These are phyloP conservation scores for Crotalaria pallida DNA, from an alignment of 306 rosid genomes.

Conservation along the genomic window DNA sequence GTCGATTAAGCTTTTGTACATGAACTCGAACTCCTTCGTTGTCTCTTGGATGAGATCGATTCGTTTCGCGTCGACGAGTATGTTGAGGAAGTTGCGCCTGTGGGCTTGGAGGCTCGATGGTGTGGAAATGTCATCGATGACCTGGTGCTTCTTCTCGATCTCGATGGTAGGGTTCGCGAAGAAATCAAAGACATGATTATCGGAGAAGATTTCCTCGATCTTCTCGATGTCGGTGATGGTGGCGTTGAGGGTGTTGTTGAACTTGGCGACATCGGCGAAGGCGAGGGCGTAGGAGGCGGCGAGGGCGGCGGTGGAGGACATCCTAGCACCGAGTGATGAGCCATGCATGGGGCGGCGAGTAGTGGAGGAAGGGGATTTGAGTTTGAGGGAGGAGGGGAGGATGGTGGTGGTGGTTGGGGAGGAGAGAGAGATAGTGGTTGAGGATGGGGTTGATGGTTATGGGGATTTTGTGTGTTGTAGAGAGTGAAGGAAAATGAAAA, in stretches of 20 bases:
- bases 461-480: too few relatives aligned
- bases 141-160: constrained; percentile 31
- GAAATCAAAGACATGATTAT: constrained; percentile 36
- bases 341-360: too few relatives aligned
- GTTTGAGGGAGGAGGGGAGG: too few relatives aligned
- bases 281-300: too few relatives aligned
- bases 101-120: constrained; percentile 47
- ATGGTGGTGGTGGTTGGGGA: too few relatives aligned
- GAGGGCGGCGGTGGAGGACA: too few relatives aligned
- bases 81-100: constrained; percentile 62
- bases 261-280: too few relatives aligned
- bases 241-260: constrained; percentile 55
- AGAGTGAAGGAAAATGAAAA: too few relatives aligned
- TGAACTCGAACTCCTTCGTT: constrained; percentile 56
- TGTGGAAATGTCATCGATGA: constrained; percentile 45
- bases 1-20: constrained; percentile 50
- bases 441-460: too few relatives aligned
- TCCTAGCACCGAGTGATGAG: too few relatives aligned
- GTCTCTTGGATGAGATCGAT: constrained; percentile 53
- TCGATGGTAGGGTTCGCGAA: constrained; percentile 56
- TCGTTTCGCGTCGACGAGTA: constrained; percentile 53
- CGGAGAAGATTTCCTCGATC: constrained; percentile 54
- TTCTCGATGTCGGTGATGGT: constrained; percentile 68
- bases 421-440: too few relatives aligned
- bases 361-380: too few relatives aligned